Evolutionary conservation across 768 basidiomycete species (phyloP).

Genomic region (Nidula microcarpa): DNA sequence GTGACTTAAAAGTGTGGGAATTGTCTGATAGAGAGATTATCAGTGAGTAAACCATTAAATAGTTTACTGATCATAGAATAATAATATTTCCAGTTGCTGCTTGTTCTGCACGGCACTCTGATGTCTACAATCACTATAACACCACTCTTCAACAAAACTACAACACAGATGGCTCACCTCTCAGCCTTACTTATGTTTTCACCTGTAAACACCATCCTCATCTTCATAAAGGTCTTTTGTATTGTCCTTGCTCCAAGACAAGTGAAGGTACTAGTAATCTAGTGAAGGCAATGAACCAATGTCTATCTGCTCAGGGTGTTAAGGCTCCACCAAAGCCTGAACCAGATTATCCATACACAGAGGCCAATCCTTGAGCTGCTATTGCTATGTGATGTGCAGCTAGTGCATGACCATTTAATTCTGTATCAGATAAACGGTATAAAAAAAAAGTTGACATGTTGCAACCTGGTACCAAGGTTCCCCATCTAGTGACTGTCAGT

Average conservation of each 20-base stretch:
- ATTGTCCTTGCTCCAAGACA: constrained; percentile 7
- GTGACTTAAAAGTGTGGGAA: constrained; percentile 8
- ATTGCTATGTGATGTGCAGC: constrained; percentile 20
- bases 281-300: too few species aligned
- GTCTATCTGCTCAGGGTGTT: too few species aligned
- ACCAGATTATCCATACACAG: too few species aligned
- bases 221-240: constrained; percentile 4
- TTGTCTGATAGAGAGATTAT: constrained; percentile 9
- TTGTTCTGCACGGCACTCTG: constrained; percentile 5
- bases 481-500: constrained; percentile 18
- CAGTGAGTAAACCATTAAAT: constrained; percentile 1
- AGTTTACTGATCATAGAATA: too few species aligned
- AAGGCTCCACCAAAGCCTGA: too few species aligned
- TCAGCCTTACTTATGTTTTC: constrained; percentile 11
- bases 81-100: constrained; percentile 3
- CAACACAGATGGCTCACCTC: background rate
- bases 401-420: constrained; percentile 18
- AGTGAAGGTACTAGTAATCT: constrained; percentile 18
- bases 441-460: constrained; percentile 21
- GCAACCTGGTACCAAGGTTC: constrained; percentile 18
- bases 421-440: constrained; percentile 22
- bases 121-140: constrained; percentile 15
- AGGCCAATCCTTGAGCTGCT: constrained; percentile 17
- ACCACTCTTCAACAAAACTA: constrained; percentile 8
- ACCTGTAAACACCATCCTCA: constrained; percentile 8